Percentiles rank a stretch among this genome's conserved stretches.
phyloP scores from a whole-genome alignment of 1,284 basidiomycete genomes.

The Cystobasidium slooffiae region DNA sequence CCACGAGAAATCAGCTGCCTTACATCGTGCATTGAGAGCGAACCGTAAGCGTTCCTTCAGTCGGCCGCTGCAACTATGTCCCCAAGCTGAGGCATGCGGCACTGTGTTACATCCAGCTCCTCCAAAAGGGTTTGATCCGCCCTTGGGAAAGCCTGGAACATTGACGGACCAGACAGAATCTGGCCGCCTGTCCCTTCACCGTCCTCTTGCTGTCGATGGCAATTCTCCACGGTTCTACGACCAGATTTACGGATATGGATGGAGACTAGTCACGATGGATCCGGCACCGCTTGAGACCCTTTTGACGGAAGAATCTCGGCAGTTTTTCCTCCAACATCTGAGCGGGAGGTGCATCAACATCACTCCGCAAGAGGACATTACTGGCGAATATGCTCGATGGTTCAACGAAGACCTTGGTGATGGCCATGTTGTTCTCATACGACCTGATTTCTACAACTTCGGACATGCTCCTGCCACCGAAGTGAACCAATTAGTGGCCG shows the following conservation, averaged over 20 bases:
- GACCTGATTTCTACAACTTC: constrained; percentile 35
- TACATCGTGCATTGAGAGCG: constrained; percentile 24
- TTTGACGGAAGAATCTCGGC: background rate
- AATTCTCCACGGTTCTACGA: constrained; percentile 8
- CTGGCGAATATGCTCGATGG: constrained; percentile 29
- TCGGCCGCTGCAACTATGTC: background rate
- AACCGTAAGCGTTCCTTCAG: constrained; percentile 16
- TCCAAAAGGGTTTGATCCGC: constrained; percentile 32
- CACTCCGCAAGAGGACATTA: background rate
- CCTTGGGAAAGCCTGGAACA: constrained; percentile 21
- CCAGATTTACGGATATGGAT: constrained; percentile 22
- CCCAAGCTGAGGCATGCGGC: background rate
- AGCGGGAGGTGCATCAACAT: constrained; percentile 17
- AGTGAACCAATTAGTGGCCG: constrained; percentile 1
- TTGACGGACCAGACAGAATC: constrained; percentile 16
- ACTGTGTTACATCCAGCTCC: constrained; percentile 14
- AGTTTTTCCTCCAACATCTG: constrained; percentile 16
- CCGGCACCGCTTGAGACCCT: background rate
- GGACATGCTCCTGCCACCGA: constrained; percentile 14
- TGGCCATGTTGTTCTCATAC: constrained; percentile 16
- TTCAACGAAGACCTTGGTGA: constrained; percentile 12
- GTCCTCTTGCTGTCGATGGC: background rate
- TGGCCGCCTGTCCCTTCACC: constrained; percentile 24
- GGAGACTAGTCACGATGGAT: constrained; percentile 15
- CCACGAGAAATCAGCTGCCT: constrained; percentile 34